Evolutionary conservation across 176 grass and related monocot genomes (phyloP).

Genomic region (Bothriochloa decipiens): DNA sequence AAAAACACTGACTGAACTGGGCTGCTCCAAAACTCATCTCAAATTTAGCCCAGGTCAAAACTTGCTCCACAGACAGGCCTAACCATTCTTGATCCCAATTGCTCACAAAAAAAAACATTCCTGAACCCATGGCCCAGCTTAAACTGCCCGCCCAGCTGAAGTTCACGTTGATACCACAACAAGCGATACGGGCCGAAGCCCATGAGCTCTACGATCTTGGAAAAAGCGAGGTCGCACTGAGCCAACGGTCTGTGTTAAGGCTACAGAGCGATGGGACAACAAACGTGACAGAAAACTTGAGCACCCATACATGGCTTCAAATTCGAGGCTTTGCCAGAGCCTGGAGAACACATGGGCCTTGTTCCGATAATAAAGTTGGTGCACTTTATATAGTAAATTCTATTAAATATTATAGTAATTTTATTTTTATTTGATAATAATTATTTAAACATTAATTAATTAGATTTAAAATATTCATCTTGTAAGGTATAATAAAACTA

Average conservation of each 20-base stretch:
- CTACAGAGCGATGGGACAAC: not conserved
- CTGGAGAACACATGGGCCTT: slow-evolving; percentile 15
- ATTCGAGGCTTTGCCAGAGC: not conserved
- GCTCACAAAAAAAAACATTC: too few species aligned
- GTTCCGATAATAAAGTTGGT: too few species aligned
- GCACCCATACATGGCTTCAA: not conserved
- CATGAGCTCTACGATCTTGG: not conserved
- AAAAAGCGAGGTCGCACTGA: not conserved
- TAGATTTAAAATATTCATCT: too few species aligned
- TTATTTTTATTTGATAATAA: too few species aligned
- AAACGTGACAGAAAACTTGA: slow-evolving; percentile 24
- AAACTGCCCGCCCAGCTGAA: too few species aligned
- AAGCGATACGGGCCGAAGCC: not conserved
- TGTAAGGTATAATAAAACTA: too few species aligned
- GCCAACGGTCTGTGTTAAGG: too few species aligned
- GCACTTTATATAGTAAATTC: too few species aligned
- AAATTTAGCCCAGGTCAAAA: not conserved
- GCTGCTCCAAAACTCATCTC: not conserved
- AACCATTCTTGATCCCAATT: not conserved
- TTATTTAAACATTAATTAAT: too few species aligned
- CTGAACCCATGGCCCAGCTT: too few species aligned
- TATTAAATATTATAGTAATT: too few species aligned
- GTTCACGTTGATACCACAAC: not conserved
- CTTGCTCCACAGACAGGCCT: not conserved
- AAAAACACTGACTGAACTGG: not conserved